Evolutionary conservation across 2,329 filamentous ascomycete species (phyloP).

Genomic region (Pseudogymnoascus sp.): DNA sequence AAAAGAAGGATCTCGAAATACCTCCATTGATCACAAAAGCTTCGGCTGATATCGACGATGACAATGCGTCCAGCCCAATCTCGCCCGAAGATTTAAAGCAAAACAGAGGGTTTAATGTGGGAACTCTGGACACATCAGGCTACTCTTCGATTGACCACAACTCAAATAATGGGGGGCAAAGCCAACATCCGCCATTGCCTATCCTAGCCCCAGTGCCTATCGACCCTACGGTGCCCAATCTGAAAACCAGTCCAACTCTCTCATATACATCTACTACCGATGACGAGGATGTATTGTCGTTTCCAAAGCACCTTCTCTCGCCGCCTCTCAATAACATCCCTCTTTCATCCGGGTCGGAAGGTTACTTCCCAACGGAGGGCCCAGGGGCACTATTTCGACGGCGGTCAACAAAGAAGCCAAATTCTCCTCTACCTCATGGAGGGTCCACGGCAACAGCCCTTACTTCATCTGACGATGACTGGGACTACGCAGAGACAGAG

Average conservation of each 20-base stretch:
- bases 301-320: slow-evolving; percentile 43
- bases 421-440: slow-evolving; percentile 53
- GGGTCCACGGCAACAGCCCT: slow-evolving; percentile 44
- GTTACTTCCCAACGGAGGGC: slow-evolving; percentile 48
- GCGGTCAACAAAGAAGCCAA: slow-evolving; percentile 33
- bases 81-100: slow-evolving; percentile 22
- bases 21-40: slow-evolving; percentile 26
- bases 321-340: slow-evolving; percentile 34
- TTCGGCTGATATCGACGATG: slow-evolving; percentile 23
- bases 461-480: slow-evolving; percentile 45
- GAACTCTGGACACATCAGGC: slow-evolving; percentile 38
- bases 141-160: slow-evolving; percentile 4
- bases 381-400: slow-evolving; percentile 30
- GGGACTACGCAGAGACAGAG: slow-evolving; percentile 91
- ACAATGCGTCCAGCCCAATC: slow-evolving; percentile 18
- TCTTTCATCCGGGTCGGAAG: slow-evolving; percentile 53
- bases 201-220: slow-evolving; percentile 19
- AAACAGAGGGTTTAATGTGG: slow-evolving; percentile 36
- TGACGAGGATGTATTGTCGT: slow-evolving; percentile 70
- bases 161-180: not conserved
- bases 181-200: slow-evolving; percentile 12
- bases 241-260: slow-evolving; percentile 42
- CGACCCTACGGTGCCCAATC: slow-evolving; percentile 31
- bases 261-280: slow-evolving; percentile 70
- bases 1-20: slow-evolving; percentile 45